phyloP scores from a whole-genome alignment of 192 early-diverging fungal genomes.

The Fimicolochytrium jonesii region DNA sequence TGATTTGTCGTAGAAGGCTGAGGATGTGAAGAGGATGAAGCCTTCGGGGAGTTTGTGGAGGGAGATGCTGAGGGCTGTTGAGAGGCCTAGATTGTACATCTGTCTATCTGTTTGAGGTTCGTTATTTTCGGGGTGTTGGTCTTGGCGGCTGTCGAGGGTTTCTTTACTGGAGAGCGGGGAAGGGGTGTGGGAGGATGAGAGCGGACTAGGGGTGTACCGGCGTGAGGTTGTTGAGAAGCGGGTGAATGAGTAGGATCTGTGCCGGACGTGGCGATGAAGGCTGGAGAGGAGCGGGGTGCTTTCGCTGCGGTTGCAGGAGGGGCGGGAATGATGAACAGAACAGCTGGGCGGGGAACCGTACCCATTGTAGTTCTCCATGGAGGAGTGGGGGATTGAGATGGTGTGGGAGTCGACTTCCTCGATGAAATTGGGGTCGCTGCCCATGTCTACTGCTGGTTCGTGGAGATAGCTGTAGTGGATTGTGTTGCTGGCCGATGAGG shows the following conservation, averaged over 20 bases:
- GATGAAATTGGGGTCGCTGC: no score
- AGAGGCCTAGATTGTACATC: constrained; percentile 11
- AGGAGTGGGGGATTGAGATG: not conserved
- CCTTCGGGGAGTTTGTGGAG: constrained; percentile 19
- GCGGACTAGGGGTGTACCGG: not conserved
- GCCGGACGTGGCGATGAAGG: not conserved
- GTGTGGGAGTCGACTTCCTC: no score
- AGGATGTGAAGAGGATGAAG: constrained; percentile 8
- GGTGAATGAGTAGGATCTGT: not conserved
- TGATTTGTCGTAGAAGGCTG: constrained; percentile 4
- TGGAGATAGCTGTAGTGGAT: no score
- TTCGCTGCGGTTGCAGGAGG: not conserved
- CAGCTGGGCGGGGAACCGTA: no score
- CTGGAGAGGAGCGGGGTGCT: not conserved
- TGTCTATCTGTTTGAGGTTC: no score
- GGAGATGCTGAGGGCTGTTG: constrained; percentile 18
- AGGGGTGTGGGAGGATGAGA: not conserved
- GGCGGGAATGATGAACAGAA: no score
- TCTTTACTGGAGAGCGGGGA: no score
- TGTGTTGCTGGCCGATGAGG: no score
- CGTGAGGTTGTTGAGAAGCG: not conserved
- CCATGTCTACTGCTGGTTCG: no score
- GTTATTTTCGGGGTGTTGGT: constrained; percentile 5
- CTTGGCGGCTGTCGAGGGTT: not conserved
- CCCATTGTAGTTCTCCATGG: no score